Evolutionary conservation across 2,329 filamentous ascomycete genomes (phyloP).

Genomic region (Colletotrichum theobromicola): DNA sequence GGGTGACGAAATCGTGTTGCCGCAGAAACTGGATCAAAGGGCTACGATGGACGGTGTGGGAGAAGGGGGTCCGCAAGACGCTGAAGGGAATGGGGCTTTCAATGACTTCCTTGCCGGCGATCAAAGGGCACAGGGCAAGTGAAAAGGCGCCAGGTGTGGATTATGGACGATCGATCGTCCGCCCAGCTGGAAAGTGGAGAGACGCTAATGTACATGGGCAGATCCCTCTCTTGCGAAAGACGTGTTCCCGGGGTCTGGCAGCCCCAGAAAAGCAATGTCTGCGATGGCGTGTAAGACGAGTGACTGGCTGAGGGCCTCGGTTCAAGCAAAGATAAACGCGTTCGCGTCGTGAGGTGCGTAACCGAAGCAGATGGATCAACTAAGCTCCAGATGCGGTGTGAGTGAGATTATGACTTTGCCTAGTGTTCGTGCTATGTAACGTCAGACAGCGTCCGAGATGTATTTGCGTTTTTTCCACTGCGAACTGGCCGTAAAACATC

Average conservation of each 20-base stretch:
- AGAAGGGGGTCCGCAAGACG: neutral
- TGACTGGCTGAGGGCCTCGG: neutral
- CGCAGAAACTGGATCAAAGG: neutral
- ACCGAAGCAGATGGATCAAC: neutral
- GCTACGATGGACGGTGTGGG: neutral
- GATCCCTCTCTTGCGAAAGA: neutral
- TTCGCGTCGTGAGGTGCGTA: neutral
- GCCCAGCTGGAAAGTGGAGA: neutral
- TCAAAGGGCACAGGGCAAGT: neutral
- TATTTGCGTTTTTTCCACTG: neutral
- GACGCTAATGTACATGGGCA: neutral
- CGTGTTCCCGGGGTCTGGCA: neutral
- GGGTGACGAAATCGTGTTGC: neutral
- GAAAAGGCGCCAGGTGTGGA: neutral
- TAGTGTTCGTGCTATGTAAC: neutral
- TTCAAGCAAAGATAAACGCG: neutral
- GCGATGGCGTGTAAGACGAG: neutral
- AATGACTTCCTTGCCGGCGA: neutral
- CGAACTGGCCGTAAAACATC: neutral
- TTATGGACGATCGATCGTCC: neutral
- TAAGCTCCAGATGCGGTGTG: neutral
- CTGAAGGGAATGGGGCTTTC: neutral
- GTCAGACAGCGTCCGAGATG: neutral
- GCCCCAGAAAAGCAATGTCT: neutral
- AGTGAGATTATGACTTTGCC: neutral